Conservation (phyloP, 148 eudicot species). For the Dysphania ambrosioides region DNA sequence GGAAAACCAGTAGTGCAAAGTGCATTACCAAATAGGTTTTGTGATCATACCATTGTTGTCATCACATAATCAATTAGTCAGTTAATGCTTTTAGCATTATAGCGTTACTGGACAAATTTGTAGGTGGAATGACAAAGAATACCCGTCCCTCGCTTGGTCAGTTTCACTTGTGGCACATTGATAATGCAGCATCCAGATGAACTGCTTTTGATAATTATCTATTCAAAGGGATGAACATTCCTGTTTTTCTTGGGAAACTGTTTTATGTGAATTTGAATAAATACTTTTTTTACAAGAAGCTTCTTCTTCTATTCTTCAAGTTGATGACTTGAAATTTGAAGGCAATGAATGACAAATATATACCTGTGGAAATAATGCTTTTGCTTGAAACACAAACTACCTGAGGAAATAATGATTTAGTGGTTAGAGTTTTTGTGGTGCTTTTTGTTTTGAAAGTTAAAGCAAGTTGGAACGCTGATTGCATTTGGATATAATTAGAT, state of each 20-base stretch:
- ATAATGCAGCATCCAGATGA: too few species aligned
- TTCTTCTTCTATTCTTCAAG: not conserved
- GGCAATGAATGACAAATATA: not conserved
- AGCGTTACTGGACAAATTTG: not conserved
- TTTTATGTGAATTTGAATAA: not conserved
- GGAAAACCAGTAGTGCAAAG: conserved; percentile 9
- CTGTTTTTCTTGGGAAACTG: not conserved
- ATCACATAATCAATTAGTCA: conserved; percentile 7
- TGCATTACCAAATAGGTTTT: conserved; percentile 8
- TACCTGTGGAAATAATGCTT: too few species aligned
- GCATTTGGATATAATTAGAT: conserved; percentile 4
- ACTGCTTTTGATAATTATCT: too few species aligned
- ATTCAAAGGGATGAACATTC: too few species aligned
- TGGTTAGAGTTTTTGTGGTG: not conserved
- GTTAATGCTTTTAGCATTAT: conserved; percentile 4
- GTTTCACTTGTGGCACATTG: not conserved
- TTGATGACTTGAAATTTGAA: not conserved
- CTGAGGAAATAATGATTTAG: too few species aligned
- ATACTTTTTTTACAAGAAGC: too few species aligned
- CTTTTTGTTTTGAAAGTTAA: conserved; percentile 15
- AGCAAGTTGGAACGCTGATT: too few species aligned
- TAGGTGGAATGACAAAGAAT: conserved; percentile 8
- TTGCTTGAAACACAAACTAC: too few species aligned
- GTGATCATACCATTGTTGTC: conserved; percentile 1
- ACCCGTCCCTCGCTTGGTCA: not conserved